Evolutionary conservation across 345 rosid genomes (phyloP).

Genomic region (Zanthoxylum bungeanum): DNA sequence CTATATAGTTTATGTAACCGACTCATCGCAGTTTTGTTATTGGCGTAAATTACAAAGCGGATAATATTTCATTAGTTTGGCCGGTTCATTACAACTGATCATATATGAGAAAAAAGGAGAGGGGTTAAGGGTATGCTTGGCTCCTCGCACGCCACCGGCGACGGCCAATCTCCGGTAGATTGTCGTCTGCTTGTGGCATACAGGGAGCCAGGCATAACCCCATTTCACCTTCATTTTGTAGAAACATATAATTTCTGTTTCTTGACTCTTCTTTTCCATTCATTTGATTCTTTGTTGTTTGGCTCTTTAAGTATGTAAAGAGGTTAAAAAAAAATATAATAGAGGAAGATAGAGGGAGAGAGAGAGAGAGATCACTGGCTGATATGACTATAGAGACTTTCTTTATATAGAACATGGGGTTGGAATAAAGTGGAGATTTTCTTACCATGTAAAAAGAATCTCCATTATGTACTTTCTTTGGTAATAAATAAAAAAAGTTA

Average conservation of each 20-base stretch:
- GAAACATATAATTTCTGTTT: not conserved
- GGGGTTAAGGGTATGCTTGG: slow-evolving; percentile 30
- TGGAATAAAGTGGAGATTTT: not conserved
- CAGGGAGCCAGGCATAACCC: slow-evolving; percentile 46
- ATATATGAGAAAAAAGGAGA: too few relatives aligned
- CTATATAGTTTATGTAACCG: too few relatives aligned
- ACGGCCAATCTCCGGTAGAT: slow-evolving; percentile 18
- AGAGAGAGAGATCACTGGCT: not conserved
- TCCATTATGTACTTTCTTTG: not conserved
- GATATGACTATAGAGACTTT: not conserved
- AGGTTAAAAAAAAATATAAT: too few relatives aligned
- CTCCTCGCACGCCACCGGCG: slow-evolving; percentile 41
- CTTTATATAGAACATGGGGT: slow-evolving; percentile 1
- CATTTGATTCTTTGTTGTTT: too few relatives aligned
- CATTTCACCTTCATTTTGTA: slow-evolving; percentile 2
- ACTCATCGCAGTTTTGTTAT: too few relatives aligned
- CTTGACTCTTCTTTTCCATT: too few relatives aligned
- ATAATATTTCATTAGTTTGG: too few relatives aligned
- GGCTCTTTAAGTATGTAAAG: not conserved
- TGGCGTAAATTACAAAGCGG: too few relatives aligned
- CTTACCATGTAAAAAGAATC: slow-evolving; percentile 11
- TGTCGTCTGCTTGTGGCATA: slow-evolving; percentile 34
- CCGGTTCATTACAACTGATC: too few relatives aligned
- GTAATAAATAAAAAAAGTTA: not conserved
- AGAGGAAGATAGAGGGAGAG: not conserved